Conservation (phyloP, 2,329 filamentous ascomycete genomes). For the Fusarium equiseti region DNA sequence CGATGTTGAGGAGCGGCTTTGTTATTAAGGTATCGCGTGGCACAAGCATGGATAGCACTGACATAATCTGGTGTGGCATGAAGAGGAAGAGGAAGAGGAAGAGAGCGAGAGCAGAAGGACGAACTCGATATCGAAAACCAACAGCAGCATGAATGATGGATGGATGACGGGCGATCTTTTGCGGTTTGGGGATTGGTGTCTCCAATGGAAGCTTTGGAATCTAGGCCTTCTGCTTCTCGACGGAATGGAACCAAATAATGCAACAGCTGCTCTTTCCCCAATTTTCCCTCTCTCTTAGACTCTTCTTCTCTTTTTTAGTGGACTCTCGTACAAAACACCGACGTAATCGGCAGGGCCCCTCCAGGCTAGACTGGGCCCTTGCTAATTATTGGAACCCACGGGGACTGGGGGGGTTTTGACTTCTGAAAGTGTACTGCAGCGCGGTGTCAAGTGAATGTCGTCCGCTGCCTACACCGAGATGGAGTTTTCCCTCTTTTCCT, state of each 20-base stretch:
- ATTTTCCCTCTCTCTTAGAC: slow-evolving; percentile 20
- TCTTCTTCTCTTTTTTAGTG: slow-evolving; percentile 28
- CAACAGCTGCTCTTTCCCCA: slow-evolving; percentile 36
- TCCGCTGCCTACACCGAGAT: neutral
- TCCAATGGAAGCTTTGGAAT: slow-evolving; percentile 43
- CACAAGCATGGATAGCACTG: slow-evolving; percentile 43
- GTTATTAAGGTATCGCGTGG: slow-evolving; percentile 39
- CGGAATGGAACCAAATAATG: slow-evolving; percentile 43
- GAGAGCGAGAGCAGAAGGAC: neutral
- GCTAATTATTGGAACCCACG: slow-evolving; percentile 10
- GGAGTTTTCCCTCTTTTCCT: neutral
- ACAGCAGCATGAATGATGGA: neutral
- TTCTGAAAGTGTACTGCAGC: slow-evolving; percentile 1
- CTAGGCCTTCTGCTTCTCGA: slow-evolving; percentile 33
- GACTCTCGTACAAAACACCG: slow-evolving; percentile 35
- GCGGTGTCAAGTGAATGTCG: slow-evolving; percentile 5
- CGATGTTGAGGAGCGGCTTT: neutral
- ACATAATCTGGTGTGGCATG: slow-evolving; percentile 4
- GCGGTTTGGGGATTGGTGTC: slow-evolving; percentile 25
- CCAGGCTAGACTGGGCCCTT: slow-evolving; percentile 14
- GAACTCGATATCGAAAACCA: neutral
- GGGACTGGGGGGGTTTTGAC: neutral
- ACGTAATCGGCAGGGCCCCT: slow-evolving; percentile 41
- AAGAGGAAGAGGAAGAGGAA: neutral
- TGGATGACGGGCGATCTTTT: slow-evolving; percentile 29